Conservation (phyloP, 2,329 filamentous ascomycete species). For the Alternaria metachromatica region DNA sequence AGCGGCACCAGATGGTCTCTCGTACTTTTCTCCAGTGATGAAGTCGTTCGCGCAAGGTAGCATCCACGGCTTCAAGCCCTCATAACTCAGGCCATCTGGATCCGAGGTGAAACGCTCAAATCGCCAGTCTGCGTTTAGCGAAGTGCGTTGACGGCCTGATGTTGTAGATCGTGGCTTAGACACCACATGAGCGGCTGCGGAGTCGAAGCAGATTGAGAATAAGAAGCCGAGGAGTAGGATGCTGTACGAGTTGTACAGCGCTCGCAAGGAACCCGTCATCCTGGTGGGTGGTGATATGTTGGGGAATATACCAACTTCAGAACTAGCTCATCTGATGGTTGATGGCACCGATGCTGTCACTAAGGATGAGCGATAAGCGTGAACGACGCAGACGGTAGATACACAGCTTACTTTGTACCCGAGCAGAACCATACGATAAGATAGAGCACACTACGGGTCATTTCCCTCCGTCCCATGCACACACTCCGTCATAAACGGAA, state of each 20-base stretch:
- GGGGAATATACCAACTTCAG: background rate
- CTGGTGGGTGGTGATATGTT: background rate
- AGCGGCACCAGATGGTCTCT: conserved; percentile 38
- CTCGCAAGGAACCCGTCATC: conserved; percentile 4
- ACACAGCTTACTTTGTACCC: conserved; percentile 6
- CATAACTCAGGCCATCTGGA: conserved; percentile 48
- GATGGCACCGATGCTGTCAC: background rate
- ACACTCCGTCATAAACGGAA: conserved; percentile 9
- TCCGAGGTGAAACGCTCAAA: conserved; percentile 49
- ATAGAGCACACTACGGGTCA: conserved; percentile 2
- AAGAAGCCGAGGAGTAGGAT: conserved; percentile 20
- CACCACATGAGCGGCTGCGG: conserved; percentile 11
- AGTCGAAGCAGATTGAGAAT: conserved; percentile 7
- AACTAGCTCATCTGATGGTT: conserved; percentile 8
- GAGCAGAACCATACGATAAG: background rate
- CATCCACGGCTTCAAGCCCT: conserved; percentile 52
- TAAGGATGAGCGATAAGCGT: background rate
- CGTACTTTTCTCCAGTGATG: conserved; percentile 44
- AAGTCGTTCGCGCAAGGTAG: conserved; percentile 53
- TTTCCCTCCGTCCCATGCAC: conserved; percentile 6
- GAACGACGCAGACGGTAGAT: background rate
- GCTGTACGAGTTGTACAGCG: conserved; percentile 7
- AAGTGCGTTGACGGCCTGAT: conserved; percentile 35
- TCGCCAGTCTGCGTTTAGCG: conserved; percentile 49
- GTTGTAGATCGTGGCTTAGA: conserved; percentile 2